These are phyloP conservation scores for Chrysoporthe austroafricana DNA, from an alignment of 2,329 filamentous ascomycete species.

Conservation along the genomic window DNA sequence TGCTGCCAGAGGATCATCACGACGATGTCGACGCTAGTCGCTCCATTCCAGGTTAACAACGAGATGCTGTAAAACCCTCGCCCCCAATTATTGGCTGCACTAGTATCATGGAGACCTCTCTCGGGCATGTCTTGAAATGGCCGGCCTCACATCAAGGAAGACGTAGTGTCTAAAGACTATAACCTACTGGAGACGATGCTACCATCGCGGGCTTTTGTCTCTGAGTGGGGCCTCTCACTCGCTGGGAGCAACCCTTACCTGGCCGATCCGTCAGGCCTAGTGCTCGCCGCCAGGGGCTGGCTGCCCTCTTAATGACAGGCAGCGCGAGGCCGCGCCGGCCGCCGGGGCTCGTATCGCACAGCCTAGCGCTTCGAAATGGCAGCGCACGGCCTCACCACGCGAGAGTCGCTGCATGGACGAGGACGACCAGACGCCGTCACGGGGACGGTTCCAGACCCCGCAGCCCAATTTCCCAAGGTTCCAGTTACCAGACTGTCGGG, in stretches of 20 bases:
- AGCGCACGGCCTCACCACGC: neutral
- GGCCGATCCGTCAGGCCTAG: too few species aligned
- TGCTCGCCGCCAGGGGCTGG: neutral
- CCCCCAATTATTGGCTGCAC: too few species aligned
- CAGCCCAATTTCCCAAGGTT: constrained; percentile 23
- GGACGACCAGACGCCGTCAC: neutral
- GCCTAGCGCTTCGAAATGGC: neutral
- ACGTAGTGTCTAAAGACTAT: neutral
- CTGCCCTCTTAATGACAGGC: neutral
- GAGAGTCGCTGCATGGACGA: neutral
- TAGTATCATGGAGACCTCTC: neutral
- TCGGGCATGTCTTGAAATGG: neutral
- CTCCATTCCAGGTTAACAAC: too few species aligned
- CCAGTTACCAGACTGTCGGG: constrained; percentile 26
- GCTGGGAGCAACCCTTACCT: too few species aligned
- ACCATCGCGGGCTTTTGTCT: neutral
- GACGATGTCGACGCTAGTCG: too few species aligned
- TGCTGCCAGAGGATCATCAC: neutral
- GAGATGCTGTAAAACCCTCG: too few species aligned
- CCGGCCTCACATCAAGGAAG: neutral
- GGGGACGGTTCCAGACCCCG: constrained; percentile 11
- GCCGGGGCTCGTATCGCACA: neutral
- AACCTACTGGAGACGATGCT: neutral
- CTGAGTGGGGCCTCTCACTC: too few species aligned
- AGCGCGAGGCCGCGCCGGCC: neutral